Evolutionary conservation across 176 grass and related monocot species (phyloP), one percentile per base, ranked within the genome.

Genomic region (Oryza brachyantha): DNA sequence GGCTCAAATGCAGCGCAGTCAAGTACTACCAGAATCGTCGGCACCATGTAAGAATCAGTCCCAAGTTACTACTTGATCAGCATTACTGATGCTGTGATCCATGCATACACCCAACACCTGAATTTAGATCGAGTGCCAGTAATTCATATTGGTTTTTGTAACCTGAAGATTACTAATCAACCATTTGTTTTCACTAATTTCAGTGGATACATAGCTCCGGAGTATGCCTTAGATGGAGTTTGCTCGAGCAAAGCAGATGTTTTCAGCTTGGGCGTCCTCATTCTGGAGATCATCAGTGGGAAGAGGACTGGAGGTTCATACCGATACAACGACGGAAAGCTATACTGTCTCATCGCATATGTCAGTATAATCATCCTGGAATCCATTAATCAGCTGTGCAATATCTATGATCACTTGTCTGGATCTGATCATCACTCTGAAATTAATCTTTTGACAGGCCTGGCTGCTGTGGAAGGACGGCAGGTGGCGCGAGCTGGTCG

Each of bases 131-230:
- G n/a, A n/a, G n/a, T n/a, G n/a, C n/a, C n/a, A n/a, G n/a, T n/a
- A n/a, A 61, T 17, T 22, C 25, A 66, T 74, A 14, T 55, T n/a
- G n/a, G 35, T 19, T 19, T 42, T 76, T 61, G 19, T 9, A 4
- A 76, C 34, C 5, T 61, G 48, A 84, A 76, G 25, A 68, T 55
- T 22, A 9, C 50, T 70, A 32, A 32, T 24, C 34, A 52, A 6
- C 66, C 11, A 50, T 86, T 68, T 66, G 38, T 54, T 86, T 64
- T 31, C 34, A 61, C 13, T 68, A 27, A 17, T 10, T 22, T 60
- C 70, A 93, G 91, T 76, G 91, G 91, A 28, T 93, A 93, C 68
- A 93, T 90, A 86, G 66, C 91, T 87, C 88, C 91, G 24, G 91
- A 93, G 64, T 93, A 93, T 79, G 91, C 85, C 64, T 86, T 91